phyloP scores from a whole-genome alignment of 768 basidiomycete species.

The Rhizopogon vesiculosus region DNA sequence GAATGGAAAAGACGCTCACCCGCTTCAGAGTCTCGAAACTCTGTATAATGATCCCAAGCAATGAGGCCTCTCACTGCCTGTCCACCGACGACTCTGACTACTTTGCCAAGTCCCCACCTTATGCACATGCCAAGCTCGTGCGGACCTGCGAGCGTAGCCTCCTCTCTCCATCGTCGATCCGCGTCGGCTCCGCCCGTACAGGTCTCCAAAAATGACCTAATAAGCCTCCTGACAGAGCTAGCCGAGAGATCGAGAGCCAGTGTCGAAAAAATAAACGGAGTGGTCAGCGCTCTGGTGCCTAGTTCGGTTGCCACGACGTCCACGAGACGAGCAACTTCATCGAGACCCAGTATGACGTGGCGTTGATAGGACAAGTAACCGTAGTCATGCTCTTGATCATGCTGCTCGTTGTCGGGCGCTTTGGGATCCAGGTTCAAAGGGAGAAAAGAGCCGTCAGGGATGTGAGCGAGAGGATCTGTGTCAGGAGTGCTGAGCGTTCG shows the following conservation, averaged over 20 bases:
- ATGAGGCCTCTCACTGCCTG: conserved; percentile 80
- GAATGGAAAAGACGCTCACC: conserved; percentile 44
- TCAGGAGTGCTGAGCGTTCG: conserved; percentile 39
- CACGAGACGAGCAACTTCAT: conserved; percentile 70
- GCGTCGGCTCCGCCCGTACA: conserved; percentile 40
- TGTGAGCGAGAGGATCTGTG: conserved; percentile 31
- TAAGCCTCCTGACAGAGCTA: conserved; percentile 69
- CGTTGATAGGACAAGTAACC: conserved; percentile 72
- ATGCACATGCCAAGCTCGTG: conserved; percentile 90
- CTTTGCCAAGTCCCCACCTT: conserved; percentile 86
- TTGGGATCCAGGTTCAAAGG: conserved; percentile 48
- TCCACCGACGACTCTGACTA: conserved; percentile 65
- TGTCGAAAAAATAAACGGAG: conserved; percentile 88
- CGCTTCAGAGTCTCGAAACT: conserved; percentile 80
- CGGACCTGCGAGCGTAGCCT: conserved; percentile 78
- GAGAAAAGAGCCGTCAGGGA: conserved; percentile 50
- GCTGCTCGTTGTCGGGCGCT: conserved; percentile 33
- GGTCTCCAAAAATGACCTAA: conserved; percentile 74
- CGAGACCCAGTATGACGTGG: conserved; percentile 73
- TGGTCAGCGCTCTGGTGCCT: conserved; percentile 69
- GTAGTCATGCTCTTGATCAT: conserved; percentile 46
- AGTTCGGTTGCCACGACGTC: conserved; percentile 67
- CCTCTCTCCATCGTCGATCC: conserved; percentile 66
- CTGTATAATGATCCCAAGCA: conserved; percentile 78
- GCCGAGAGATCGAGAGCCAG: conserved; percentile 82